Percentiles rank a stretch among this genome's conserved stretches.
Evolutionary conservation across 306 rosid species (phyloP).

Genomic region (Trichosanthes cucumerina): DNA sequence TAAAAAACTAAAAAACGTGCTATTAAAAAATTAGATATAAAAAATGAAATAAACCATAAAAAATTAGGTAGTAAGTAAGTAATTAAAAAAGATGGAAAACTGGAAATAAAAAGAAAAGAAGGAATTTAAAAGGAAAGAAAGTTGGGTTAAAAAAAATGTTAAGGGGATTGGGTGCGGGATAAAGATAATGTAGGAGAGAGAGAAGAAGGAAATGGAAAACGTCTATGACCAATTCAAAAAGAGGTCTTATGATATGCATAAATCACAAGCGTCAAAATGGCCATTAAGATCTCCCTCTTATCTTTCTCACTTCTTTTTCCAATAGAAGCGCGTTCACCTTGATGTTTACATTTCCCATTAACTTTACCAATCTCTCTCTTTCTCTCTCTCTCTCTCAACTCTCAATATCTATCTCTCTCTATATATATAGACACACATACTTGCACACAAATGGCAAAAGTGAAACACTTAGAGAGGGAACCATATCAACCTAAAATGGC

Average conservation of each 20-base stretch:
- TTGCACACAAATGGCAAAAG: not conserved
- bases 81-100: too few relatives aligned
- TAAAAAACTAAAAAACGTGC: too few relatives aligned
- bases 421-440: not conserved
- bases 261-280: not conserved
- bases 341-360: not conserved
- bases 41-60: too few relatives aligned
- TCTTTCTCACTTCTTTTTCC: not conserved
- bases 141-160: not conserved
- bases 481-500: not conserved
- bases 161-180: not conserved
- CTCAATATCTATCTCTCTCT: not conserved
- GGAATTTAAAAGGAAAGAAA: too few relatives aligned
- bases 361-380: not conserved
- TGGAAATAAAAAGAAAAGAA: too few relatives aligned
- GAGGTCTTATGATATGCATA: not conserved
- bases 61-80: too few relatives aligned
- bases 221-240: not conserved
- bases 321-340: not conserved
- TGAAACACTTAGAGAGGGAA: not conserved
- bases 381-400: not conserved
- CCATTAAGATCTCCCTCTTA: not conserved
- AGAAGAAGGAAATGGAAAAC: not conserved
- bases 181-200: not conserved
- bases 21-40: too few relatives aligned